phyloP scores from a whole-genome alignment of 176 grass and related monocot genomes.

The Poa annua region DNA sequence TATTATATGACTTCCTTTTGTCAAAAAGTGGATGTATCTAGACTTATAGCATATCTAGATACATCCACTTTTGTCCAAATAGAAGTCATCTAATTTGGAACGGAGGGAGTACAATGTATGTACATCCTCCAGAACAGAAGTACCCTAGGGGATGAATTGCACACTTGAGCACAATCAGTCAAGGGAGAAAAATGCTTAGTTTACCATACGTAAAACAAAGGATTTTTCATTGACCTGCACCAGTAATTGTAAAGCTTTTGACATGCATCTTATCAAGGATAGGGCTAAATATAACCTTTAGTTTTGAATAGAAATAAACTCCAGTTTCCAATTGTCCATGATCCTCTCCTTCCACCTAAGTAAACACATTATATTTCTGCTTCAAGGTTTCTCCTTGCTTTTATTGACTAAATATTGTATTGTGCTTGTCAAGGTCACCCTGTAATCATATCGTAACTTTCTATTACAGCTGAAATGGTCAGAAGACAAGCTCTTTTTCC shows the following conservation, averaged over 20 bases:
- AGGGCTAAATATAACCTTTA: neutral
- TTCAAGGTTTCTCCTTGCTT: neutral
- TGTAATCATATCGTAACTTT: conserved; percentile 20
- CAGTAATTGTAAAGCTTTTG: neutral
- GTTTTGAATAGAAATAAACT: neutral
- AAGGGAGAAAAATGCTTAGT: neutral
- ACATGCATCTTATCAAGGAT: neutral
- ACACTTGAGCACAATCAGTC: neutral
- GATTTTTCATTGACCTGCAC: neutral
- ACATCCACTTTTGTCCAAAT: too few species aligned
- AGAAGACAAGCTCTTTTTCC: conserved; percentile 87
- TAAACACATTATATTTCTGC: neutral
- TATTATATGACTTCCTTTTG: too few species aligned
- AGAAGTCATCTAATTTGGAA: too few species aligned
- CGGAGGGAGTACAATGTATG: neutral
- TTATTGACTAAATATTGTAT: neutral
- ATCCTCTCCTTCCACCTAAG: neutral
- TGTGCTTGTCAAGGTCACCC: neutral
- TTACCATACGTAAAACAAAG: neutral
- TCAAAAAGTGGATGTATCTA: too few species aligned
- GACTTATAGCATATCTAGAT: too few species aligned
- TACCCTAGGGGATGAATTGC: neutral
- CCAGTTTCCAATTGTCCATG: neutral
- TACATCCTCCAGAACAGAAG: neutral
- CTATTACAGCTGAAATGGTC: conserved; percentile 85